phyloP scores from a whole-genome alignment of 257 asterid species.

The Solanum pennellii region DNA sequence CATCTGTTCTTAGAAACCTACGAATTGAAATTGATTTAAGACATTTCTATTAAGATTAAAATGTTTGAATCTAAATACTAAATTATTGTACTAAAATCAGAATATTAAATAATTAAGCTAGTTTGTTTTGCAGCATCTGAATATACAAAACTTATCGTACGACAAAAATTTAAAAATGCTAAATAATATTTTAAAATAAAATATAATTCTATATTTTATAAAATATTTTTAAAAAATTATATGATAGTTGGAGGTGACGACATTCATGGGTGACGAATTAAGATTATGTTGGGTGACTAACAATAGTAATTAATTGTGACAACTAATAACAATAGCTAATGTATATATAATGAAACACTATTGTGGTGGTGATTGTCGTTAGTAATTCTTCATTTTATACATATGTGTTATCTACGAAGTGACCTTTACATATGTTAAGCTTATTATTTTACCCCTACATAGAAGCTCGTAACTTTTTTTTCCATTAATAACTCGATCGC shows the following conservation, averaged over 20 bases:
- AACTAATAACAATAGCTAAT: not conserved
- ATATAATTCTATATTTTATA: not conserved
- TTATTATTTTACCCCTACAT: not conserved
- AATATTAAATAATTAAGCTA: no score
- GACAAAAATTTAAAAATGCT: no score
- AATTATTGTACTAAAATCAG: fast-evolving
- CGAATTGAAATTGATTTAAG: no score
- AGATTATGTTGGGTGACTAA: not conserved
- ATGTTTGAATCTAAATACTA: no score
- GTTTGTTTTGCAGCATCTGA: not conserved
- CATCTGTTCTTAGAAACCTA: not conserved
- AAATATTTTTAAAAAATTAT: no score
- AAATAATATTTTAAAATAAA: no score
- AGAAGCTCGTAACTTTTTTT: not conserved
- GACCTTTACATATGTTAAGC: not conserved
- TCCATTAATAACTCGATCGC: no score
- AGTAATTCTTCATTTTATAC: no score
- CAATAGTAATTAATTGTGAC: not conserved
- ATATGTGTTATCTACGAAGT: not conserved
- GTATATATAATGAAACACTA: no score
- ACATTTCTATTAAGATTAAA: no score
- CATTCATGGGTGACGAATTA: not conserved
- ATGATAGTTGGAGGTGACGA: not conserved
- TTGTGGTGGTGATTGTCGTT: fast-evolving
- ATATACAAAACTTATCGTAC: not conserved